Evolutionary conservation across 345 rosid genomes (phyloP).

Genomic region (Eucalyptus tenuipes): DNA sequence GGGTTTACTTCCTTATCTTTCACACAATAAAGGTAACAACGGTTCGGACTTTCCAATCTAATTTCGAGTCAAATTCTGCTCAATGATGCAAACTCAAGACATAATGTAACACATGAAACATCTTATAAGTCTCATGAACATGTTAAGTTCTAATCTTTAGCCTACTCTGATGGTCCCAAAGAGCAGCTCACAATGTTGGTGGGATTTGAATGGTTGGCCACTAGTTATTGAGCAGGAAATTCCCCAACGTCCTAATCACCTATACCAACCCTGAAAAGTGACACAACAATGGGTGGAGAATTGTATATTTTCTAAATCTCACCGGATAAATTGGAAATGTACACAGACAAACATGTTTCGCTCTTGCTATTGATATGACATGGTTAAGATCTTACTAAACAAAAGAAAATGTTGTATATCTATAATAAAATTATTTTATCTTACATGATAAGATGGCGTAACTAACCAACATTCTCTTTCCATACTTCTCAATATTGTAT

Average conservation of each 20-base stretch:
- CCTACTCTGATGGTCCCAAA: neutral
- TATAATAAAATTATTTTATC: neutral
- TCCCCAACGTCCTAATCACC: neutral
- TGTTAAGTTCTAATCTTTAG: neutral
- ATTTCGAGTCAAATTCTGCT: neutral
- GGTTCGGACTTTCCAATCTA: neutral
- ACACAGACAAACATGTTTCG: neutral
- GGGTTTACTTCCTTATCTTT: neutral
- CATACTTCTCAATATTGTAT: neutral
- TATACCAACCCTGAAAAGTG: neutral
- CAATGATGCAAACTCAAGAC: neutral
- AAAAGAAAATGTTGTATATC: neutral
- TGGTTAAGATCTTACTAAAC: neutral
- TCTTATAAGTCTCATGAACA: neutral
- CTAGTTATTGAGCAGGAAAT: neutral
- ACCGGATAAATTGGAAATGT: neutral
- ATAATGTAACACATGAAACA: neutral
- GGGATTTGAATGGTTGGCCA: neutral
- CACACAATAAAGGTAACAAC: neutral
- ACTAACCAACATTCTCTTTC: neutral
- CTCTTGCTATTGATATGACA: neutral
- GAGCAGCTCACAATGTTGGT: neutral
- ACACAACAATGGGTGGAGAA: neutral
- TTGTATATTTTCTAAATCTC: neutral
- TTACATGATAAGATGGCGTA: neutral